phyloP scores from a whole-genome alignment of 2,329 filamentous ascomycete genomes.

The Ilyonectria destructans region DNA sequence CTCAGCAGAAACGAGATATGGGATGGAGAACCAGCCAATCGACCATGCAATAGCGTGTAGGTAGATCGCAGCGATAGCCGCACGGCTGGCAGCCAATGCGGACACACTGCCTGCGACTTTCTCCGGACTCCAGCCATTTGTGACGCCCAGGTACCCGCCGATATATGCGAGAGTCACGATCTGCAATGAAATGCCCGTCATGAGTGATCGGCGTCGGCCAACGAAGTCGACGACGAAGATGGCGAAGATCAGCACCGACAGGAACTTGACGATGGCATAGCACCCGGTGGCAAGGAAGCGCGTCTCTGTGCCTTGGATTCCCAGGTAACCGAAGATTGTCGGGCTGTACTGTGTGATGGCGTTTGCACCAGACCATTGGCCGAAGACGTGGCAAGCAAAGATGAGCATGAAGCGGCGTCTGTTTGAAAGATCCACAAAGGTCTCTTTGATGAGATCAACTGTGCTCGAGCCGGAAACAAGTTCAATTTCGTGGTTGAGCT shows the following conservation, averaged over 20 bases:
- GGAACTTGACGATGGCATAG: slow-evolving; percentile 51
- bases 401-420: slow-evolving; percentile 51
- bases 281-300: slow-evolving; percentile 48
- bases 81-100: slow-evolving; percentile 53
- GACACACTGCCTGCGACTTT: slow-evolving; percentile 36
- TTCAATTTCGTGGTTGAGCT: slow-evolving; percentile 55
- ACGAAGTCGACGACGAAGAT: slow-evolving; percentile 53
- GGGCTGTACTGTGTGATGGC: slow-evolving; percentile 52
- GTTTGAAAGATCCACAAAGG: slow-evolving; percentile 47
- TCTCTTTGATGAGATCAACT: slow-evolving; percentile 55
- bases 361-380: slow-evolving; percentile 51
- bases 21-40: slow-evolving; percentile 64
- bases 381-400: slow-evolving; percentile 50
- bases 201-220: slow-evolving; percentile 52
- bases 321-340: slow-evolving; percentile 51
- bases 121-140: slow-evolving; percentile 43
- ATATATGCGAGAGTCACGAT: slow-evolving; percentile 51
- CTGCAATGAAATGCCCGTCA: slow-evolving; percentile 54
- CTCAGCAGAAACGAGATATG: slow-evolving; percentile 63
- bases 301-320: slow-evolving; percentile 43
- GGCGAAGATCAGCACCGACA: slow-evolving; percentile 48
- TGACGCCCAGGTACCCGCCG: slow-evolving; percentile 51
- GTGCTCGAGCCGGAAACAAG: slow-evolving; percentile 50
- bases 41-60: slow-evolving; percentile 62
- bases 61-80: slow-evolving; percentile 62